phyloP scores from a whole-genome alignment of 805 yeast species.

The Metschnikowia cubensis region DNA sequence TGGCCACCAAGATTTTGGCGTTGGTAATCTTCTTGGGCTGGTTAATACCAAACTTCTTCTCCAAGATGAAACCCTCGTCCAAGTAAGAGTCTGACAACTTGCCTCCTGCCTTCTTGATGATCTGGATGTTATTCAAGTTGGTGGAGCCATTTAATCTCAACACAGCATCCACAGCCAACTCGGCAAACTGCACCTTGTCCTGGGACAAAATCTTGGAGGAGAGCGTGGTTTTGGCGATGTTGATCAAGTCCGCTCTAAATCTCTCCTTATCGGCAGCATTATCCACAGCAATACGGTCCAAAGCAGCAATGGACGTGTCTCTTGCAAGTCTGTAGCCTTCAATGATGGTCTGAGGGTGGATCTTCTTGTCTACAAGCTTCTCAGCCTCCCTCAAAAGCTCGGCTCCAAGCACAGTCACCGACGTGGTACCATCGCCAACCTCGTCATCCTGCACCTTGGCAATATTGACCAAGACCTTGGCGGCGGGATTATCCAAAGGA shows the following conservation, averaged over 20 bases:
- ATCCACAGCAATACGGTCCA: slow-evolving; percentile 74
- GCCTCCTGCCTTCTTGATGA: slow-evolving; percentile 92
- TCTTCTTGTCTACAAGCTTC: slow-evolving; percentile 82
- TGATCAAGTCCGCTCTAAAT: slow-evolving; percentile 72
- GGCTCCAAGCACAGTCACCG: slow-evolving; percentile 87
- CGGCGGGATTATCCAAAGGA: slow-evolving; percentile 97
- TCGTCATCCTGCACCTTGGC: slow-evolving; percentile 97
- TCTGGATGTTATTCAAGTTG: slow-evolving; percentile 86
- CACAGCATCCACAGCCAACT: slow-evolving; percentile 91
- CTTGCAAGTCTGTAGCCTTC: slow-evolving; percentile 93
- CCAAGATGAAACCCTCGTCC: slow-evolving; percentile 93
- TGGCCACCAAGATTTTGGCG: slow-evolving; percentile 87
- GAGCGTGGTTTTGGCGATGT: slow-evolving; percentile 89
- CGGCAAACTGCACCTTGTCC: slow-evolving; percentile 85
- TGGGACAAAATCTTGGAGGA: slow-evolving; percentile 93
- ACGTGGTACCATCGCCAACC: slow-evolving; percentile 98
- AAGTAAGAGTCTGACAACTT: slow-evolving; percentile 84
- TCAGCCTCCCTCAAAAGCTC: slow-evolving; percentile 94
- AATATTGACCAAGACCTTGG: slow-evolving; percentile 89
- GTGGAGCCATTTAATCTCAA: slow-evolving; percentile 83
- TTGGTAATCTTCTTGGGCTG: slow-evolving; percentile 84
- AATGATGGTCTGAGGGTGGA: slow-evolving; percentile 96
- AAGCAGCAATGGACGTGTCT: slow-evolving; percentile 76
- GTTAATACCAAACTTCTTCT: slow-evolving; percentile 88
- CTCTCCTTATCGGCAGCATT: slow-evolving; percentile 52